Evolutionary conservation across 2,329 filamentous ascomycete genomes (phyloP).

Genomic region (Fusarium sp.): DNA sequence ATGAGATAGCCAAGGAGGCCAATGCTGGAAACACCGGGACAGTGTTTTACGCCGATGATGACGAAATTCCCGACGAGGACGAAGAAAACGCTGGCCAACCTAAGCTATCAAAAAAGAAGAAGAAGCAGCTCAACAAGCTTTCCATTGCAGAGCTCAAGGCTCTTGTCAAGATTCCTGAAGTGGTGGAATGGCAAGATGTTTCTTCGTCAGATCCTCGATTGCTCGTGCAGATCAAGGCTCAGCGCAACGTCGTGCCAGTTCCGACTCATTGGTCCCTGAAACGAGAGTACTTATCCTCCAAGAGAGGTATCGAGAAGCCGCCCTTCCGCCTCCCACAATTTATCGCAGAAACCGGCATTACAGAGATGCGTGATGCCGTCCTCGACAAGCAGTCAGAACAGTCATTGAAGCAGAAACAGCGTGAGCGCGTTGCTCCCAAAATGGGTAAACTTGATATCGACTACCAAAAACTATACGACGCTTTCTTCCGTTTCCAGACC

Average conservation of each 20-base stretch:
- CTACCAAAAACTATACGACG: slow-evolving; percentile 97
- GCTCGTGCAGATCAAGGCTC: slow-evolving; percentile 93
- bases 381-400: slow-evolving; percentile 95
- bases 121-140: slow-evolving; percentile 89
- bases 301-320: slow-evolving; percentile 95
- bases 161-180: slow-evolving; percentile 87
- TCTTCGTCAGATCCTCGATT: slow-evolving; percentile 89
- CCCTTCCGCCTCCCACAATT: slow-evolving; percentile 94
- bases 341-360: slow-evolving; percentile 96
- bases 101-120: slow-evolving; percentile 93
- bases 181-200: slow-evolving; percentile 97
- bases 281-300: slow-evolving; percentile 95
- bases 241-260: slow-evolving; percentile 95
- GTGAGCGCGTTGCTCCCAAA: slow-evolving; percentile 92
- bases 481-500: slow-evolving; percentile 97
- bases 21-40: slow-evolving; percentile 82
- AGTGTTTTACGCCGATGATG: slow-evolving; percentile 83
- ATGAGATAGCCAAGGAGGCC: slow-evolving; percentile 71
- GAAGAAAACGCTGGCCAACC: slow-evolving; percentile 72
- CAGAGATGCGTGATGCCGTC: slow-evolving; percentile 97
- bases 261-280: slow-evolving; percentile 96
- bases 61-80: slow-evolving; percentile 87
- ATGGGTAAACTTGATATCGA: slow-evolving; percentile 98
- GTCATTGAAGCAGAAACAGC: slow-evolving; percentile 92
- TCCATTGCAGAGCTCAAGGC: slow-evolving; percentile 97